phyloP scores from a whole-genome alignment of 768 basidiomycete genomes.

The Xerocomellus intermedius region DNA sequence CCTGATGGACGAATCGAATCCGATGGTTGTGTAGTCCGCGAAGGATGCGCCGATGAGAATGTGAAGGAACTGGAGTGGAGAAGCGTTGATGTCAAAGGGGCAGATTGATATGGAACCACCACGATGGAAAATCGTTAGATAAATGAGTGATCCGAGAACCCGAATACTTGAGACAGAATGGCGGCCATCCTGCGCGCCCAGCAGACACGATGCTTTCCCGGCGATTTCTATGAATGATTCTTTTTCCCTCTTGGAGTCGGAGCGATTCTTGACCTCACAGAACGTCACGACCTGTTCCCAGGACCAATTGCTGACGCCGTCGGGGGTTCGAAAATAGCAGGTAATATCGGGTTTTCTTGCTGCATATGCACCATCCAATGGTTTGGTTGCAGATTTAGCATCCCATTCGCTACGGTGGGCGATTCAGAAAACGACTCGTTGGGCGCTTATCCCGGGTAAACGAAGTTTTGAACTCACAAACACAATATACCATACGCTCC shows the following conservation, averaged over 20 bases:
- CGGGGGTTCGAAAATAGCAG: not conserved
- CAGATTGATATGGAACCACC: not conserved
- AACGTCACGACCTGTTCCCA: not conserved
- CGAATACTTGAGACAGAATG: not conserved
- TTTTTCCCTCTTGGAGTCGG: not conserved
- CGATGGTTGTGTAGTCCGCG: not conserved
- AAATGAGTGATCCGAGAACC: not conserved
- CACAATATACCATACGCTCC: no score
- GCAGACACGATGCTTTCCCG: not conserved
- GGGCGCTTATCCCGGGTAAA: no score
- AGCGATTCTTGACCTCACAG: not conserved
- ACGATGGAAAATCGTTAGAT: not conserved
- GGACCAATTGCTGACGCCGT: not conserved
- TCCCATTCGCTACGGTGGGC: not conserved
- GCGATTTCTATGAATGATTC: not conserved
- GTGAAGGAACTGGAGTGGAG: not conserved
- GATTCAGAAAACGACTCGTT: no score
- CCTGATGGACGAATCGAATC: not conserved
- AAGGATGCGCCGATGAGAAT: not conserved
- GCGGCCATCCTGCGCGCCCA: not conserved
- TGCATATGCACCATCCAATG: not conserved
- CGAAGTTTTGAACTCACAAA: no score
- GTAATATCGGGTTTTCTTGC: not conserved
- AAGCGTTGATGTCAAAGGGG: not conserved
- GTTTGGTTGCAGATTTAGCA: not conserved